These are phyloP conservation scores for Penicillium pulvis DNA, from an alignment of 495 filamentous ascomycete genomes.

Conservation along the genomic window DNA sequence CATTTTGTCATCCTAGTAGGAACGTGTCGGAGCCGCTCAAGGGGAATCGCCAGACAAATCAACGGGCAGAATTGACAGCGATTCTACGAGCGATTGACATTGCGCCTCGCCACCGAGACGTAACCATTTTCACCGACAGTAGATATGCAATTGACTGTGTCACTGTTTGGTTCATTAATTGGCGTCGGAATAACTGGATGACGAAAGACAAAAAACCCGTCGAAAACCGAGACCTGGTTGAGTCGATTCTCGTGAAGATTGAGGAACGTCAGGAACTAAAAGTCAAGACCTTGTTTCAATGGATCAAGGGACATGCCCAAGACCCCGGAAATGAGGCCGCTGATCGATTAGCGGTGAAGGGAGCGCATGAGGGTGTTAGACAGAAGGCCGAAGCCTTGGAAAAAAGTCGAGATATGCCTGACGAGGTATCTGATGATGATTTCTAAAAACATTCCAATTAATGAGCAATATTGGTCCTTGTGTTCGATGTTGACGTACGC, in stretches of 20 bases:
- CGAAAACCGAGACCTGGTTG: conserved; percentile 81
- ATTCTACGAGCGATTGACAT: conserved; percentile 81
- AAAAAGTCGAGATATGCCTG: conserved; percentile 28
- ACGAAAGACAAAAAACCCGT: conserved; percentile 69
- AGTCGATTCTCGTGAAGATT: conserved; percentile 71
- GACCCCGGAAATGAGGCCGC: conserved; percentile 76
- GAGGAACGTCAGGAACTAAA: conserved; percentile 63
- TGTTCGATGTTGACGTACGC: no score
- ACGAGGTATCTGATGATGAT: conserved; percentile 38
- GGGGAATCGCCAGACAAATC: conserved; percentile 83
- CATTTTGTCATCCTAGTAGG: conserved; percentile 47
- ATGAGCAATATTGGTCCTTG: neutral
- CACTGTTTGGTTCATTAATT: conserved; percentile 80
- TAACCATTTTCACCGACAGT: conserved; percentile 79
- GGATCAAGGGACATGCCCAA: conserved; percentile 81
- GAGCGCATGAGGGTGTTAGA: conserved; percentile 44
- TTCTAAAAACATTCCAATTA: conserved; percentile 17
- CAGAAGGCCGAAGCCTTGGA: conserved; percentile 34
- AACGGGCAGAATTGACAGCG: conserved; percentile 90
- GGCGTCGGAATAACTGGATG: conserved; percentile 79
- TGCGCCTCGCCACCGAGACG: conserved; percentile 61
- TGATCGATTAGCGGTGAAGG: conserved; percentile 74
- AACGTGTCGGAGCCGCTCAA: conserved; percentile 83
- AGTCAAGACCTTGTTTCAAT: conserved; percentile 70
- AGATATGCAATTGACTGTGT: conserved; percentile 87